A percentile compares a stretch with the other conserved stretches of the same genome.
Evolutionary conservation across 331 rosid genomes (phyloP).

Genomic region (Rosa hybrid): DNA sequence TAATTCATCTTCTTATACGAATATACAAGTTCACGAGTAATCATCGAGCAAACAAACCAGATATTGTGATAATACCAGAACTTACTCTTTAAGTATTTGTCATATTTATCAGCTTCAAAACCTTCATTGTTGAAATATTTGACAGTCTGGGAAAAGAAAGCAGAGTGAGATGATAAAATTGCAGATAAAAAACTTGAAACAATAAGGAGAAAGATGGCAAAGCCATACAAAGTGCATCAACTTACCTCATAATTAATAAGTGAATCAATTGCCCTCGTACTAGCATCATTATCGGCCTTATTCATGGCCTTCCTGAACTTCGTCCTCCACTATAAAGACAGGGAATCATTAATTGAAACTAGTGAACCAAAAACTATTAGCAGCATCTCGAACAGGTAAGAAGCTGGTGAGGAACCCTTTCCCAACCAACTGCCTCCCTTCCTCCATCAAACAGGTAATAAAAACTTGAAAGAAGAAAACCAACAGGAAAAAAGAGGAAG

Average conservation of each 20-base stretch:
- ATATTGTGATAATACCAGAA: conserved; percentile 9
- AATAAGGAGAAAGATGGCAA: background rate
- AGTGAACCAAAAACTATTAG: background rate
- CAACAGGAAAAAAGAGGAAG: background rate
- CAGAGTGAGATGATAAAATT: background rate
- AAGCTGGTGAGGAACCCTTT: background rate
- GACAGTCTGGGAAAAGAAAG: conserved; percentile 64
- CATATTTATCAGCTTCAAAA: conserved; percentile 72
- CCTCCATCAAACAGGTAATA: background rate
- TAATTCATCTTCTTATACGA: background rate
- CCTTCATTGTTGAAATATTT: conserved; percentile 94
- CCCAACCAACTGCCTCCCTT: background rate
- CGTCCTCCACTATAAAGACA: conserved; percentile 91
- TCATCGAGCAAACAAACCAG: background rate
- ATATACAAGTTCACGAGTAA: conserved; percentile 10
- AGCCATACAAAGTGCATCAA: conserved; percentile 11
- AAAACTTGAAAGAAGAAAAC: background rate
- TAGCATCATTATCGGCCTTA: conserved; percentile 94
- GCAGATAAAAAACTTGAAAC: background rate
- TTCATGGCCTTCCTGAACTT: conserved; percentile 96
- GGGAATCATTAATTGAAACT: conserved; percentile 16
- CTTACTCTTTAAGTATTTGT: conserved; percentile 86
- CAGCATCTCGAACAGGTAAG: background rate
- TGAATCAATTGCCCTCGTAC: conserved; percentile 84
- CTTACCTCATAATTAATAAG: conserved; percentile 94